phyloP scores from a whole-genome alignment of 352 stramenopile species.

The Pythium diclinum region DNA sequence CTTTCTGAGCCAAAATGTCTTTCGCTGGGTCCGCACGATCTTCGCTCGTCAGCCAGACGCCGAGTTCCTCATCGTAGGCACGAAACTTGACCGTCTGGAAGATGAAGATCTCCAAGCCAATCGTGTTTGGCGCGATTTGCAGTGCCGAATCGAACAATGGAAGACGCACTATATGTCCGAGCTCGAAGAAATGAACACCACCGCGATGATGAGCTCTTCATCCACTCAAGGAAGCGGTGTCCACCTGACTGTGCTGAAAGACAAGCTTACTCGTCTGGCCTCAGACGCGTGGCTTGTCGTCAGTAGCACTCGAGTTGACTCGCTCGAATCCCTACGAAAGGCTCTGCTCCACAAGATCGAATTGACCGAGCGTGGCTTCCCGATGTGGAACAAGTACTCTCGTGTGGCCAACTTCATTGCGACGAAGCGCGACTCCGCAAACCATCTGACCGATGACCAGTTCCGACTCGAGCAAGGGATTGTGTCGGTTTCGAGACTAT shows the following conservation, averaged over 20 bases:
- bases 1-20: slow-evolving; percentile 1
- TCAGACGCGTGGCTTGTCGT: neutral
- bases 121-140: neutral
- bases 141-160: neutral
- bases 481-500: neutral
- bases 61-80: slow-evolving; percentile 6
- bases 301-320: neutral
- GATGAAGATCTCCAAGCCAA: neutral
- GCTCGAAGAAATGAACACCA: no score
- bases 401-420: neutral
- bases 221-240: no score
- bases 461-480: neutral
- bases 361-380: neutral
- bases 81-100: neutral
- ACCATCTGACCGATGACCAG: neutral
- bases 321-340: neutral
- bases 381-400: neutral
- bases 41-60: slow-evolving; percentile 9
- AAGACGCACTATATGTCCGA: no score
- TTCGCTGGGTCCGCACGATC: slow-evolving; percentile 10
- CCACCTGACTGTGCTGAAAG: no score
- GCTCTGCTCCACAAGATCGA: neutral
- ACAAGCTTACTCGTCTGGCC: neutral
- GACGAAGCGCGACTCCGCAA: neutral
- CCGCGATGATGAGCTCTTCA: no score